A percentile compares a stretch with the other conserved stretches of the same genome.
These are phyloP conservation scores for Fonsecaea pugnacius DNA, from an alignment of 2,329 filamentous ascomycete genomes.

Conservation along the genomic window DNA sequence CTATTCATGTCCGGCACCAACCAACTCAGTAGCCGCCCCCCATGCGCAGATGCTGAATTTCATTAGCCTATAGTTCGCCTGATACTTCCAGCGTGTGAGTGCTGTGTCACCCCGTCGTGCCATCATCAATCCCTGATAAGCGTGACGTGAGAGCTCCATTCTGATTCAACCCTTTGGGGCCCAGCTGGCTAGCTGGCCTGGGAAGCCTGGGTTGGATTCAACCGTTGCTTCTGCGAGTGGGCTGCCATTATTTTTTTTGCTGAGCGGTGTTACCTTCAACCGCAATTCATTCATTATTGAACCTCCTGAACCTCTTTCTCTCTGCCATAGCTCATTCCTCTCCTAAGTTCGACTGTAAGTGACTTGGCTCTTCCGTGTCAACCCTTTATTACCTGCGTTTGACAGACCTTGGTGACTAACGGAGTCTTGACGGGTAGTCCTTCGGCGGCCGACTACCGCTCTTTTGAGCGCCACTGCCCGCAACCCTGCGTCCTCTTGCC, in stretches of 20 bases:
- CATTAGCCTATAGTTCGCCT: constrained; percentile 10
- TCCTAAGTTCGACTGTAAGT: constrained; percentile 10
- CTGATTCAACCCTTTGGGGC: background rate
- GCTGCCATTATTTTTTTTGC: constrained; percentile 26
- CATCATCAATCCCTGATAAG: constrained; percentile 16
- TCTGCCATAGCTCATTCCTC: background rate
- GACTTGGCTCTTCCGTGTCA: background rate
- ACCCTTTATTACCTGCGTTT: background rate
- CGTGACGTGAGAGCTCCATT: constrained; percentile 35
- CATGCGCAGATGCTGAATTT: constrained; percentile 18
- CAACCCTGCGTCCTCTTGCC: constrained; percentile 5
- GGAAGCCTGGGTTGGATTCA: constrained; percentile 23
- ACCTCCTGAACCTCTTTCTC: constrained; percentile 5
- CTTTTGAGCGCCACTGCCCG: constrained; percentile 16
- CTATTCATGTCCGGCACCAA: constrained; percentile 14
- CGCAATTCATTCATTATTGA: constrained; percentile 6
- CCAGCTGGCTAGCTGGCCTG: constrained; percentile 8
- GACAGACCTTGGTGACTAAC: constrained; percentile 18
- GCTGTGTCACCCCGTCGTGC: constrained; percentile 3
- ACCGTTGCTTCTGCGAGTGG: constrained; percentile 13
- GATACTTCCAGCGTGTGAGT: constrained; percentile 6
- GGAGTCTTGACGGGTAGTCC: constrained; percentile 8
- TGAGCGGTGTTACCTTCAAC: constrained; percentile 21
- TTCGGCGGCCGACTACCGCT: constrained; percentile 24
- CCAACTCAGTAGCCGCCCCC: constrained; percentile 7